A percentile compares a stretch with the other conserved stretches of the same genome.
These are phyloP conservation scores for Aspergillus tubingensis DNA, from an alignment of 2,329 filamentous ascomycete genomes.

Conservation along the genomic window DNA sequence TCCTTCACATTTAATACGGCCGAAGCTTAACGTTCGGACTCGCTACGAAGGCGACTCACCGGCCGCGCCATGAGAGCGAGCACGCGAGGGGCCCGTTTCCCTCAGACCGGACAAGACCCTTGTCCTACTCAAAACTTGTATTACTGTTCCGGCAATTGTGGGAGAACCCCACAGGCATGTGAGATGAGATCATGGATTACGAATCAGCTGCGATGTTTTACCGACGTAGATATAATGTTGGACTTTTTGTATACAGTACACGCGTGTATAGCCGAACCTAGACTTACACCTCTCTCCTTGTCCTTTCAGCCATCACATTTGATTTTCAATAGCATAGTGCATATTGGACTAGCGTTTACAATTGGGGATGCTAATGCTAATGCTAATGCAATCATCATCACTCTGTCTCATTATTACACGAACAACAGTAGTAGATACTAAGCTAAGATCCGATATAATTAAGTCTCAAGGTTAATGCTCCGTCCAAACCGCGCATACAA, in stretches of 20 bases:
- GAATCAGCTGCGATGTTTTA: conserved; percentile 20
- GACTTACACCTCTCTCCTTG: not conserved
- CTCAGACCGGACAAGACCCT: not conserved
- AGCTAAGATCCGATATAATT: conserved; percentile 29
- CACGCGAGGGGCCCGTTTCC: not conserved
- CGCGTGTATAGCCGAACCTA: not conserved
- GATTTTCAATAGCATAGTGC: too few species aligned
- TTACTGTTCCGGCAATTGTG: not conserved
- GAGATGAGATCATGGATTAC: conserved; percentile 15
- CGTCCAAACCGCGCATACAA: conserved; percentile 93
- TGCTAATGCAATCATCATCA: too few species aligned
- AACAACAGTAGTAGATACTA: not conserved
- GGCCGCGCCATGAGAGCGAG: not conserved
- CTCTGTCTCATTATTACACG: too few species aligned
- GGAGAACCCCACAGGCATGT: conserved; percentile 1
- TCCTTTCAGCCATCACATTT: not conserved
- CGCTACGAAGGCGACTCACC: not conserved
- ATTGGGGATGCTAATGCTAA: too few species aligned
- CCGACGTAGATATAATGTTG: not conserved
- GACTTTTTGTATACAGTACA: conserved; percentile 1
- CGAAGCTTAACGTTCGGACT: not conserved
- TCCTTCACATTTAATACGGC: not conserved
- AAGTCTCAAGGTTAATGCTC: conserved; percentile 95
- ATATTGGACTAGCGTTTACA: too few species aligned
- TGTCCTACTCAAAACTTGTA: not conserved